Base-by-base conservation (phyloP, 2,329 filamentous ascomycete genomes). In the Hypoxylon sp. region DNA sequence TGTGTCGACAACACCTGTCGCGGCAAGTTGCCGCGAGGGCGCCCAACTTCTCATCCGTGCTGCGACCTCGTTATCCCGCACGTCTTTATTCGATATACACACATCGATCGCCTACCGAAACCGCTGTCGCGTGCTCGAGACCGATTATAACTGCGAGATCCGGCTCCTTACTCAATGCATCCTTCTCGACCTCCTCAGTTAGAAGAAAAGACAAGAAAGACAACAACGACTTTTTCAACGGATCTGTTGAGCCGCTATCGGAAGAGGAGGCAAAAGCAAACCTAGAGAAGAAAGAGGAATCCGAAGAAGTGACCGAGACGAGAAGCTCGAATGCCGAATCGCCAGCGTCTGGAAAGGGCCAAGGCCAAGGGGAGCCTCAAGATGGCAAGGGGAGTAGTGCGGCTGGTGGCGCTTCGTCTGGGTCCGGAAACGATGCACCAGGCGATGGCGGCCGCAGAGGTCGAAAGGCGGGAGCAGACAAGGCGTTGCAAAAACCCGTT, bases 401-500 rank as follows among this genome's bases (percentile, higher is more conserved):
- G 49, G 85, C 88, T 49, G 85, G 85, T 43, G 84, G 84, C 44
- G 76, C 79, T 19, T 79, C 81, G 68, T 82, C 77, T 62, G 81
- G 84, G 6, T 81, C 82, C 2, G 76, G 84, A 15, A 84, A 83
- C 56, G 88, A 90, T 68, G 85, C 86, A 8, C 79, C 82, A 2
- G 82, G 86, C 39, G 88, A 89, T 70, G 85, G 89, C 22, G 87
- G 90, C 51, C 90, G 87, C 78, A 91, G 88, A 73, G 89, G 92
- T 56, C 86, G 88, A 69, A 94, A 91, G 75, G 84, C 88, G 32
- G 73, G 77, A 50, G 76, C 81, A n/a, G 92, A 95, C 63, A 89
- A 88, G 73, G 89, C 91, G 22, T 83, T 98, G 39, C 88, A 93
- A 72, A 98, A 98, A 79, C 91, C 93, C 1, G 87, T 90, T 2